Evolutionary conservation across 2,329 filamentous ascomycete species (phyloP).

Genomic region (Fusarium buxicola): DNA sequence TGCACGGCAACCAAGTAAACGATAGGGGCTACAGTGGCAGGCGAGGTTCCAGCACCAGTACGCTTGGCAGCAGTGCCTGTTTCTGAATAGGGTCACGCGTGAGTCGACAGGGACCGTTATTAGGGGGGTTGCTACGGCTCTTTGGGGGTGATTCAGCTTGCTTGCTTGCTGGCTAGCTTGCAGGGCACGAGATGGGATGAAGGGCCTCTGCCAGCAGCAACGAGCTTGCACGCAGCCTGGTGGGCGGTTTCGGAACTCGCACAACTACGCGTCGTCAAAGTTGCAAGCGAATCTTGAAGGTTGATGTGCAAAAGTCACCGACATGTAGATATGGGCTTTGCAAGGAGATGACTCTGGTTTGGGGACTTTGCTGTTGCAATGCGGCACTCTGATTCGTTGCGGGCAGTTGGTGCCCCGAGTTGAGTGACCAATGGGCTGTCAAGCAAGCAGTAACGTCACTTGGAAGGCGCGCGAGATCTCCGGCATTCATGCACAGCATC

Average conservation of each 20-base stretch:
- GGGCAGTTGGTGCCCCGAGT: not conserved
- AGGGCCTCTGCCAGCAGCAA: not conserved
- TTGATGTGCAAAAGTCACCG: too few species aligned
- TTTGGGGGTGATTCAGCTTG: not conserved
- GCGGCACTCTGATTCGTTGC: too few species aligned
- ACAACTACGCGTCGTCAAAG: not conserved
- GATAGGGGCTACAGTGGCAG: not conserved
- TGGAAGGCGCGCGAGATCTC: not conserved
- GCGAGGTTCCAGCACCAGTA: not conserved
- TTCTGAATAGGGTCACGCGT: not conserved
- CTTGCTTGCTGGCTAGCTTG: not conserved
- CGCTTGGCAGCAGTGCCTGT: not conserved
- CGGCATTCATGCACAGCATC: too few species aligned
- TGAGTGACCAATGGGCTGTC: conserved; percentile 4
- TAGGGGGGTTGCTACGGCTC: too few species aligned
- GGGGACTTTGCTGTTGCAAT: too few species aligned
- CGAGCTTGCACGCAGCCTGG: too few species aligned
- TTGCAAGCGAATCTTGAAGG: not conserved
- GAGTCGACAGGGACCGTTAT: not conserved
- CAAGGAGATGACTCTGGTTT: too few species aligned
- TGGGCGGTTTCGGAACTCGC: too few species aligned
- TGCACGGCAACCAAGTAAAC: not conserved
- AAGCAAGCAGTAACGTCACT: not conserved
- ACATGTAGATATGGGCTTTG: too few species aligned
- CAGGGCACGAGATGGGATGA: not conserved